Evolutionary conservation across 192 early-diverging fungal species (phyloP).

Genomic region (Coemansia sp.): DNA sequence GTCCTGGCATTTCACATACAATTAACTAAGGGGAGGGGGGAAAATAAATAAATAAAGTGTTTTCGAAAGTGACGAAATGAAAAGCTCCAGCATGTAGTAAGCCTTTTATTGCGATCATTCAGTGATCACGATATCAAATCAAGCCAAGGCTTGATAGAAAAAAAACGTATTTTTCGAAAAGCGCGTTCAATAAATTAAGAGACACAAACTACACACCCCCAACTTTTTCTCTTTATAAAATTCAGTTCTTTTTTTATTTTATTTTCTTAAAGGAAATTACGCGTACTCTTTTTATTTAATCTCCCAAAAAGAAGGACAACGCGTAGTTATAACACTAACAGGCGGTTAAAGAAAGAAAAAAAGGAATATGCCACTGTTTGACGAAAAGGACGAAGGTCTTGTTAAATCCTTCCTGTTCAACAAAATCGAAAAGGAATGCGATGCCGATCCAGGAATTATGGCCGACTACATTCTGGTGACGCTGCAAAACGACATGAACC

Average conservation of each 20-base stretch:
- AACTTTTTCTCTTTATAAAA: not conserved
- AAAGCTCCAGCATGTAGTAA: too few relatives aligned
- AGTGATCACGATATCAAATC: too few relatives aligned
- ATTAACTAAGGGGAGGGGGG: not conserved
- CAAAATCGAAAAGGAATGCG: constrained; percentile 47
- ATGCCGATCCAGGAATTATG: constrained; percentile 47
- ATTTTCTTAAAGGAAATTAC: not conserved
- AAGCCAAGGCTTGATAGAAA: too few relatives aligned
- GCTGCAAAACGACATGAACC: constrained; percentile 46
- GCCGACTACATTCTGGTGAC: constrained; percentile 48
- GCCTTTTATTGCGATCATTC: too few relatives aligned
- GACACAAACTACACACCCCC: too few relatives aligned
- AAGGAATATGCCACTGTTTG: constrained; percentile 42
- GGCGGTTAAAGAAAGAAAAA: too few relatives aligned
- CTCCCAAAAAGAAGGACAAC: not conserved
- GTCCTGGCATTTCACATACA: not conserved
- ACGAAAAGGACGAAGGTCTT: constrained; percentile 35
- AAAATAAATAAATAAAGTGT: not conserved
- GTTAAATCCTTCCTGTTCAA: constrained; percentile 39
- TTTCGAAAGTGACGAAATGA: too few relatives aligned
- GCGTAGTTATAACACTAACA: not conserved
- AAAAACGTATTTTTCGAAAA: too few relatives aligned
- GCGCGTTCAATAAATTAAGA: too few relatives aligned
- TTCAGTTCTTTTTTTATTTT: not conserved
- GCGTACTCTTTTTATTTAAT: constrained; percentile 10